These are phyloP conservation scores for Corymbia calophylla DNA, from an alignment of 441 rosid species.

Conservation along the genomic window DNA sequence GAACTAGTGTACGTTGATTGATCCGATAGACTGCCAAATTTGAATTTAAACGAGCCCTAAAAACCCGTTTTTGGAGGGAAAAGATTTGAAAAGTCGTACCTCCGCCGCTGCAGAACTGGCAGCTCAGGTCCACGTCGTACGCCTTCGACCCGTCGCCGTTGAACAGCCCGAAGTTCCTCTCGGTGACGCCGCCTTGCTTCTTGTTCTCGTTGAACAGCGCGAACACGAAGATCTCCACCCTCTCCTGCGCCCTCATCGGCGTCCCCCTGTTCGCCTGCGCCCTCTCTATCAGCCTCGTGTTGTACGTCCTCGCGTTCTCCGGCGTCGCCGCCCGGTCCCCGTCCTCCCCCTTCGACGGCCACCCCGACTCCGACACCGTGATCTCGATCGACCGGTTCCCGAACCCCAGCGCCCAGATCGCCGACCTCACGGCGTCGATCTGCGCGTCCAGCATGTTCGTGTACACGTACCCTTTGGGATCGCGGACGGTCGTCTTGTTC, in stretches of 20 bases:
- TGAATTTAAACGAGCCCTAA: background rate
- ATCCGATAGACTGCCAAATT: too few species aligned
- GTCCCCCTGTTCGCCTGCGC: constrained; percentile 47
- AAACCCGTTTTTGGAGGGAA: too few species aligned
- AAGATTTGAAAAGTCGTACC: background rate
- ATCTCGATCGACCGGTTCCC: constrained; percentile 33
- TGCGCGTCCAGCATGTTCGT: constrained; percentile 66
- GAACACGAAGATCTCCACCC: constrained; percentile 36
- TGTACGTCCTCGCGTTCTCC: constrained; percentile 44
- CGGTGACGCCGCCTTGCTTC: constrained; percentile 35
- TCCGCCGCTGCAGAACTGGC: constrained; percentile 41
- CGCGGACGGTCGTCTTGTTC: constrained; percentile 35
- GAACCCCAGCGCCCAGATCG: constrained; percentile 38
- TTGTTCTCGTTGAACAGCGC: constrained; percentile 67
- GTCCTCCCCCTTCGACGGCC: constrained; percentile 58
- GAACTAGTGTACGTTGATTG: too few species aligned
- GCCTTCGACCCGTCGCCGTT: constrained; percentile 54
- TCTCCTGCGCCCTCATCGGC: constrained; percentile 43
- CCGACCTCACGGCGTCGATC: constrained; percentile 52
- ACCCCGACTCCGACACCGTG: constrained; percentile 52
- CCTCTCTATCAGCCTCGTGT: constrained; percentile 42
- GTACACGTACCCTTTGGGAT: constrained; percentile 45
- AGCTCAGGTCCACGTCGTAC: constrained; percentile 52
- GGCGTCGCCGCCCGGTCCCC: constrained; percentile 39
- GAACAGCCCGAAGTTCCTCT: constrained; percentile 58